A percentile compares a stretch with the other conserved stretches of the same genome.
Evolutionary conservation across 1,284 basidiomycete genomes (phyloP).

Genomic region (Austroboletus niveus): DNA sequence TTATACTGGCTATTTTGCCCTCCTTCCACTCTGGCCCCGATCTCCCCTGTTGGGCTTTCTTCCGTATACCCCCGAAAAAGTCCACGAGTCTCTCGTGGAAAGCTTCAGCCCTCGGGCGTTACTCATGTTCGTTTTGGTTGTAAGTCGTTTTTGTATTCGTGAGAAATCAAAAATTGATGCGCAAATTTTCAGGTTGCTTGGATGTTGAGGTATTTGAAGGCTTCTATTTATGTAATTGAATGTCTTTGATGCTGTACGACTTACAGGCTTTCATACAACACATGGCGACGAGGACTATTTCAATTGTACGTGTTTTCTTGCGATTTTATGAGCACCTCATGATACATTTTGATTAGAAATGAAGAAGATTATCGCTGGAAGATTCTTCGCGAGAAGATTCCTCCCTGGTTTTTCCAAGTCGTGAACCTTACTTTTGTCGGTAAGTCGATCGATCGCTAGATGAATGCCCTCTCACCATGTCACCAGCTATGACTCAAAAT

Average conservation of each 20-base stretch:
- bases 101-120: constrained; percentile 65
- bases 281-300: constrained; percentile 83
- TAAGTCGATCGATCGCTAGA: constrained; percentile 23
- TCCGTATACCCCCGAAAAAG: constrained; percentile 56
- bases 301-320: constrained; percentile 47
- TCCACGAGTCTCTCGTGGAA: constrained; percentile 42
- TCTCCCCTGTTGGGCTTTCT: constrained; percentile 41
- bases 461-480: too few species aligned
- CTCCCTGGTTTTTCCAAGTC: constrained; percentile 72
- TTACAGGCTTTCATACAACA: constrained; percentile 76
- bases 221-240: background rate
- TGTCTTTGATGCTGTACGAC: background rate
- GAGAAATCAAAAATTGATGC: constrained; percentile 8
- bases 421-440: constrained; percentile 82
- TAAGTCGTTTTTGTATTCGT: constrained; percentile 31
- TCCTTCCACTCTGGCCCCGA: constrained; percentile 64
- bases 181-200: constrained; percentile 45
- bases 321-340: background rate
- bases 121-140: constrained; percentile 67
- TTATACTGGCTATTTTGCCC: constrained; percentile 73
- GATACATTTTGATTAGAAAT: constrained; percentile 32
- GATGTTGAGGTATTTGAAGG: constrained; percentile 56
- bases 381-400: constrained; percentile 67
- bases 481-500: constrained; percentile 69
- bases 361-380: constrained; percentile 95